A percentile compares a stretch with the other conserved stretches of the same genome.
Conservation (phyloP, 805 yeast genomes). For the Sugiyamaella smithiae region DNA sequence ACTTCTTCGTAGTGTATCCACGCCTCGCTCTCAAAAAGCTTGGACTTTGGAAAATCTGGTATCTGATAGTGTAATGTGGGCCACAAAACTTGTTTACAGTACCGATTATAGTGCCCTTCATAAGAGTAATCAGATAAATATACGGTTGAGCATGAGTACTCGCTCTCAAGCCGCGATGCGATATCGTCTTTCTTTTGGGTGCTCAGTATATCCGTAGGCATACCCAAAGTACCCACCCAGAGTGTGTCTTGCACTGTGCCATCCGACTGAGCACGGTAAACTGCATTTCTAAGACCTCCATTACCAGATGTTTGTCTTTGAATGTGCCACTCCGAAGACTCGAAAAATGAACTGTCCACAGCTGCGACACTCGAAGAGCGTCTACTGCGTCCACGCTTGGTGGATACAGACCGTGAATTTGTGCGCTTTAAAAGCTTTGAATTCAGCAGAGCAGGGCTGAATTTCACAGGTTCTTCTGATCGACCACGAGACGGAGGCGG, state of each 20-base stretch:
- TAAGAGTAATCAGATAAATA: conserved; percentile 75
- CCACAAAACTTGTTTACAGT: conserved; percentile 94
- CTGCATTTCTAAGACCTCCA: conserved; percentile 84
- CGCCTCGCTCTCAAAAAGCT: conserved; percentile 93
- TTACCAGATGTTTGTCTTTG: conserved; percentile 73
- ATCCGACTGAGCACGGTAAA: conserved; percentile 51
- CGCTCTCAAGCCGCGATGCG: conserved; percentile 41
- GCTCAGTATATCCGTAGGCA: conserved; percentile 84
- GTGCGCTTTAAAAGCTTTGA: background rate
- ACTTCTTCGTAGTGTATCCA: conserved; percentile 79
- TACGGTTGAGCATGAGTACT: conserved; percentile 62
- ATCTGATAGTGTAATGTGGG: conserved; percentile 92
- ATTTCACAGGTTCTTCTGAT: conserved; percentile 9
- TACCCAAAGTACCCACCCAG: conserved; percentile 92
- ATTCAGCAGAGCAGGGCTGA: conserved; percentile 2
- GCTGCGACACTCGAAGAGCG: background rate
- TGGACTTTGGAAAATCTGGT: conserved; percentile 90
- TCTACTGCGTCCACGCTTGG: background rate
- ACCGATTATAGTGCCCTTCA: conserved; percentile 86
- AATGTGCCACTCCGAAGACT: conserved; percentile 67
- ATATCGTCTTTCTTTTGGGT: conserved; percentile 53
- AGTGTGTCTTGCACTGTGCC: conserved; percentile 34
- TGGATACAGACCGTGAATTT: background rate
- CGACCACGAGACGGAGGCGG: background rate
- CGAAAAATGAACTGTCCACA: conserved; percentile 7